Conservation (phyloP, 768 basidiomycete species). For the Mycena amicta region DNA sequence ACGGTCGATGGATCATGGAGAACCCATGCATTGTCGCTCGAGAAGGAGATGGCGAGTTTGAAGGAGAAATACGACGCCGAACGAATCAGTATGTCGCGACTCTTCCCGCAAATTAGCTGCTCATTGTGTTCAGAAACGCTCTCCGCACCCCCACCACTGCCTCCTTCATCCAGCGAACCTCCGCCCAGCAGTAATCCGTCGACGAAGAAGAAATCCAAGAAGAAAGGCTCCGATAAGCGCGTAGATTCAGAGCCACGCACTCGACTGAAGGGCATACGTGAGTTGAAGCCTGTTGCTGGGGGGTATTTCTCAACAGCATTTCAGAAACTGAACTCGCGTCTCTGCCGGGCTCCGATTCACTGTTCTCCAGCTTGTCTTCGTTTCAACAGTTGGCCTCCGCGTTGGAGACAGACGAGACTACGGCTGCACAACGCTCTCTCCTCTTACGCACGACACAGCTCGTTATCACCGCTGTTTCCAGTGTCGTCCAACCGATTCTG, state of each 20-base stretch:
- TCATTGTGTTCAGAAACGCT: conserved; percentile 23
- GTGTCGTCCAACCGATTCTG: conserved; percentile 30
- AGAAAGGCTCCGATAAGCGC: conserved; percentile 18
- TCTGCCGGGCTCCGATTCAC: conserved; percentile 2
- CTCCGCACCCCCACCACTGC: not conserved
- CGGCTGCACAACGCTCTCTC: conserved; percentile 21
- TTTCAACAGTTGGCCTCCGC: conserved; percentile 32
- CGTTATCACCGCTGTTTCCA: conserved; percentile 30
- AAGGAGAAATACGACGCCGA: conserved; percentile 43
- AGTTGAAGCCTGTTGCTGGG: conserved; percentile 12
- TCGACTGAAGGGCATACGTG: conserved; percentile 14
- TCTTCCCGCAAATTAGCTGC: conserved; percentile 14
- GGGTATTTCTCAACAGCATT: not conserved
- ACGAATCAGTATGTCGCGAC: conserved; percentile 40
- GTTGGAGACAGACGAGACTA: conserved; percentile 21
- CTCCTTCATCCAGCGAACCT: not conserved
- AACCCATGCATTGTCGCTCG: conserved; percentile 43
- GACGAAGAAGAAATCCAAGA: conserved; percentile 20
- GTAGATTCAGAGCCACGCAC: not conserved
- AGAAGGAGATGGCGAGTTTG: conserved; percentile 40
- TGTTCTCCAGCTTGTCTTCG: conserved; percentile 33
- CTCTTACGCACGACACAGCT: conserved; percentile 34
- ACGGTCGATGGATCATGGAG: conserved; percentile 39
- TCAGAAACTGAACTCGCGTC: conserved; percentile 14
- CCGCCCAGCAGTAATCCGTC: not conserved